phyloP scores from a whole-genome alignment of 495 filamentous ascomycete species.

The Aspergillus incahuasiensis region DNA sequence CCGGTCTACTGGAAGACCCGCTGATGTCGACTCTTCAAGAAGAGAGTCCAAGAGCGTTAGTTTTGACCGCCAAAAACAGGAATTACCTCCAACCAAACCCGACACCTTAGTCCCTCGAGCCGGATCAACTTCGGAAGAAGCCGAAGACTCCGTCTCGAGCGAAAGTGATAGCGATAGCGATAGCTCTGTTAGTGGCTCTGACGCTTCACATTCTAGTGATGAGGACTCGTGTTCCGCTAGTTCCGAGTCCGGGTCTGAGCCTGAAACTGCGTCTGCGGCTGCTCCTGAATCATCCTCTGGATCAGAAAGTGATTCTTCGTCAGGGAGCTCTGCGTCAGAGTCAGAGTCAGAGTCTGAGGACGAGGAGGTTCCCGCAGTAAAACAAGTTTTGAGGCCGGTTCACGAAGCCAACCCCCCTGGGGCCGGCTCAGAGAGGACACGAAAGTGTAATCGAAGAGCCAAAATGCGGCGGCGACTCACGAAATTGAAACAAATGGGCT shows the following conservation, averaged over 20 bases:
- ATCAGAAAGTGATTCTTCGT: constrained; percentile 21
- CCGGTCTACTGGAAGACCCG: not conserved
- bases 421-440: constrained; percentile 46
- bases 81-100: constrained; percentile 1
- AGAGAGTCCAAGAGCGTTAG: constrained; percentile 33
- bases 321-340: constrained; percentile 15
- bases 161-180: constrained; percentile 17
- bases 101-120: not conserved
- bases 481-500: constrained; percentile 46
- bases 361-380: not conserved
- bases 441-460: constrained; percentile 50
- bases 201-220: constrained; percentile 9
- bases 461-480: constrained; percentile 43
- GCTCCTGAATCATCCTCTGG: constrained; percentile 16
- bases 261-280: constrained; percentile 14
- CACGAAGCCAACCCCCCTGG: constrained; percentile 29
- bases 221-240: not conserved
- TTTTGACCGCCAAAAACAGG: constrained; percentile 23
- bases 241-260: constrained; percentile 23
- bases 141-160: constrained; percentile 5
- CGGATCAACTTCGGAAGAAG: constrained; percentile 16
- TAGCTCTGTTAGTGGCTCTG: constrained; percentile 25
- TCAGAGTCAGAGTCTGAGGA: constrained; percentile 22
- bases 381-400: constrained; percentile 14
- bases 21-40: constrained; percentile 19